phyloP scores from a whole-genome alignment of 129 eudicot genomes.

The Silybum marianum region DNA sequence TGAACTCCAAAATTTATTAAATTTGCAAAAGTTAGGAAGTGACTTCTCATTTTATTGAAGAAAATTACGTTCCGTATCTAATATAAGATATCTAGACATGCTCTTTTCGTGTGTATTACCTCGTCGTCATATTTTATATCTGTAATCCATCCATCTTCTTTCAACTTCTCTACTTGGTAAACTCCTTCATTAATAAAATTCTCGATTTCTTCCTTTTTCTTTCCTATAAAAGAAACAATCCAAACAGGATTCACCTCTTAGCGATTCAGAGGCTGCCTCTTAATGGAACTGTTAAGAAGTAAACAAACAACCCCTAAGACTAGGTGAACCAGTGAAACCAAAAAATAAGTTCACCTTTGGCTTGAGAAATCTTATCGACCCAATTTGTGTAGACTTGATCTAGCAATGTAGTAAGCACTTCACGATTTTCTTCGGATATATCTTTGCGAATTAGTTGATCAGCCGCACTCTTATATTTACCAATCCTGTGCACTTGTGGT shows the following conservation, averaged over 20 bases:
- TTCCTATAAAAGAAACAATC: conserved; percentile 49
- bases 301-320: too few relatives aligned
- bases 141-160: conserved; percentile 90
- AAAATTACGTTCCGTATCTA: not conserved
- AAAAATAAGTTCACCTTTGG: conserved; percentile 52
- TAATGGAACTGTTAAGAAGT: too few relatives aligned
- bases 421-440: conserved; percentile 80
- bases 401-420: conserved; percentile 78
- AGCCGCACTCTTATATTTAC: conserved; percentile 90
- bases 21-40: not conserved
- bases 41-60: not conserved
- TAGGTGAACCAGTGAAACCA: conserved; percentile 13
- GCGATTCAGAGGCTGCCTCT: too few relatives aligned
- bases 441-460: conserved; percentile 73
- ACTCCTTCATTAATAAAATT: conserved; percentile 86
- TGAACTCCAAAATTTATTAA: not conserved
- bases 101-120: conserved; percentile 40
- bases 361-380: conserved; percentile 62
- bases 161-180: conserved; percentile 69
- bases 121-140: conserved; percentile 93
- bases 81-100: not conserved
- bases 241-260: not conserved
- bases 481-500: conserved; percentile 84
- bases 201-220: conserved; percentile 74
- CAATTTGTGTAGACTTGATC: conserved; percentile 78